Conservation (phyloP, 2,329 filamentous ascomycete species). For the Paracoccidioides brasiliensis region DNA sequence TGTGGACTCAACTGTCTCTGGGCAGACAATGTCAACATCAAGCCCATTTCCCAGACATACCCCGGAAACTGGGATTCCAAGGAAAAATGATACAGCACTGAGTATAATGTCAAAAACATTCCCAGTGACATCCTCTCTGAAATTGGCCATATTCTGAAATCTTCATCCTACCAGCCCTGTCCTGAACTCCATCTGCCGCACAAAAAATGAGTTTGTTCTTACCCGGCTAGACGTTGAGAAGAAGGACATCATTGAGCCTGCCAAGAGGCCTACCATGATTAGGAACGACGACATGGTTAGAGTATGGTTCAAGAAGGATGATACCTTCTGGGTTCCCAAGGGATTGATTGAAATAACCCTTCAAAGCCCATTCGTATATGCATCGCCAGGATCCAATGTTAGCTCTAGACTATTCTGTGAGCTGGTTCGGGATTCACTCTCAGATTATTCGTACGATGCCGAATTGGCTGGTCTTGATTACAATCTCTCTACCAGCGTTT, state of each 20-base stretch:
- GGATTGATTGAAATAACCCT: conserved; percentile 74
- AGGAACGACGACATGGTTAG: conserved; percentile 69
- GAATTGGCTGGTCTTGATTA: conserved; percentile 85
- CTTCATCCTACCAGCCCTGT: conserved; percentile 46
- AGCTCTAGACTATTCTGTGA: conserved; percentile 72
- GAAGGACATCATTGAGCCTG: conserved; percentile 68
- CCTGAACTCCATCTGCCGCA: conserved; percentile 72
- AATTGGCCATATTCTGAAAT: conserved; percentile 50
- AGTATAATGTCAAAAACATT: conserved; percentile 75
- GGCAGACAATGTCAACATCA: conserved; percentile 81
- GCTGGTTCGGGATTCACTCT: conserved; percentile 73
- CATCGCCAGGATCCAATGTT: conserved; percentile 64
- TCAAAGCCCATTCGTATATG: conserved; percentile 63
- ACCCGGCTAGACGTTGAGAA: conserved; percentile 88
- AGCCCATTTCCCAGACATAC: conserved; percentile 67
- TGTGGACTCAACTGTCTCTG: conserved; percentile 59
- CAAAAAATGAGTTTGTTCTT: conserved; percentile 90
- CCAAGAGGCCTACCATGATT: conserved; percentile 64
- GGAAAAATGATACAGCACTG: conserved; percentile 96
- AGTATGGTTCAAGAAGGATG: conserved; percentile 97
- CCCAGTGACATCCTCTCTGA: conserved; percentile 60
- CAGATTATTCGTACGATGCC: conserved; percentile 91
- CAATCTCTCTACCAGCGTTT: conserved; percentile 54
- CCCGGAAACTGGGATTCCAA: conserved; percentile 76
- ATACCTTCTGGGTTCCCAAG: conserved; percentile 96